Conservation (phyloP, 2,329 filamentous ascomycete genomes). For the Sporothrix pseudoabietina region DNA sequence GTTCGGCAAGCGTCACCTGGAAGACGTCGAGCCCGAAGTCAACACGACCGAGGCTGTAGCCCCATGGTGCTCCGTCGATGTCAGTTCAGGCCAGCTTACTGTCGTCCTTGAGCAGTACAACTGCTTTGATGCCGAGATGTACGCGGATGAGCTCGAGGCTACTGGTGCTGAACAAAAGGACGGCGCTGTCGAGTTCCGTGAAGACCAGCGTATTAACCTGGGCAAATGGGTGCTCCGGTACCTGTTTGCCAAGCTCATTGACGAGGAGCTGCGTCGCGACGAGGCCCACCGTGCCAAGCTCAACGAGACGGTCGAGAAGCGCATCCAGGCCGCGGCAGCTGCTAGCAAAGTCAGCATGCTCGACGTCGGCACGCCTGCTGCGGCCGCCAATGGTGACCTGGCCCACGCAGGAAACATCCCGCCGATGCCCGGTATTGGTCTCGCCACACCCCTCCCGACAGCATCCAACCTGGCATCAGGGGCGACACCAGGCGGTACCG, state of each 20-base stretch:
- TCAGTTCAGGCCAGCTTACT: constrained; percentile 85
- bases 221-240: constrained; percentile 96
- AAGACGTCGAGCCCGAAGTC: constrained; percentile 84
- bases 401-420: constrained; percentile 2
- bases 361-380: not conserved
- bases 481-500: constrained; percentile 51
- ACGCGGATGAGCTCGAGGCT: constrained; percentile 76
- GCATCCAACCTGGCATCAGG: constrained; percentile 43
- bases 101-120: constrained; percentile 92
- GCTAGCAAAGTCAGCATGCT: constrained; percentile 44
- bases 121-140: constrained; percentile 96
- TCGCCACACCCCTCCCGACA: constrained; percentile 64
- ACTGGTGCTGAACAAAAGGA: constrained; percentile 38
- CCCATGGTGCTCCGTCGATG: constrained; percentile 95
- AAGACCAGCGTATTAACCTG: constrained; percentile 95
- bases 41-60: constrained; percentile 88
- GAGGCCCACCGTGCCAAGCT: constrained; percentile 70
- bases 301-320: constrained; percentile 63
- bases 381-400: not conserved
- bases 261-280: constrained; percentile 86
- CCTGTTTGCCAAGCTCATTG: constrained; percentile 83
- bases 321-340: constrained; percentile 55
- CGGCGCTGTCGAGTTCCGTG: constrained; percentile 76
- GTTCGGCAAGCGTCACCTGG: constrained; percentile 92
- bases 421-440: constrained; percentile 57